Conservation (phyloP, 148 eudicot species). For the Arbutus unedo region DNA sequence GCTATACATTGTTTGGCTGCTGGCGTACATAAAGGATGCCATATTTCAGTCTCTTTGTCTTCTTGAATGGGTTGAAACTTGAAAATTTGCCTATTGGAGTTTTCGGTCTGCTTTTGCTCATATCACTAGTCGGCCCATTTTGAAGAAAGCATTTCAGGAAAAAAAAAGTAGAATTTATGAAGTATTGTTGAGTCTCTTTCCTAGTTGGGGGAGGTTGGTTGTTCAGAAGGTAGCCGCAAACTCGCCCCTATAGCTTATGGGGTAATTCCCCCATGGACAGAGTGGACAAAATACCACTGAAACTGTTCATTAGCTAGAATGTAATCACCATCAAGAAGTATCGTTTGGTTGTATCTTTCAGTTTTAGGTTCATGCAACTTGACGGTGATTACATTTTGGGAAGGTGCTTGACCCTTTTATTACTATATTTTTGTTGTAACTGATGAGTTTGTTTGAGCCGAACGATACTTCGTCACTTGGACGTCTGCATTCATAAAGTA, state of each 20-base stretch:
- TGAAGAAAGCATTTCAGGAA: background rate
- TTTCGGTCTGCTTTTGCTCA: background rate
- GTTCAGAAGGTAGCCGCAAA: background rate
- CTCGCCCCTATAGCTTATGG: too few species aligned
- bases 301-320: background rate
- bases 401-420: background rate
- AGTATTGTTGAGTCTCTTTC: background rate
- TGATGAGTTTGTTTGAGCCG: background rate
- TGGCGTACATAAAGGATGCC: background rate
- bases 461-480: background rate
- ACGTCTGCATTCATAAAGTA: background rate
- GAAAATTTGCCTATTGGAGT: background rate
- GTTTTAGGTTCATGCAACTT: background rate
- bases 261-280: background rate
- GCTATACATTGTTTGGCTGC: background rate
- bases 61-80: background rate
- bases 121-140: background rate
- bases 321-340: background rate
- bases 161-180: background rate
- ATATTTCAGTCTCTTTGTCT: background rate
- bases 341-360: background rate
- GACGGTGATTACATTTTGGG: background rate
- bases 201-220: slow-evolving; percentile 1
- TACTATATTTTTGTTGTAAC: background rate
- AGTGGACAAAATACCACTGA: background rate